These are phyloP conservation scores for Colletotrichum sp. DNA, from an alignment of 2,329 filamentous ascomycete species.

Conservation along the genomic window DNA sequence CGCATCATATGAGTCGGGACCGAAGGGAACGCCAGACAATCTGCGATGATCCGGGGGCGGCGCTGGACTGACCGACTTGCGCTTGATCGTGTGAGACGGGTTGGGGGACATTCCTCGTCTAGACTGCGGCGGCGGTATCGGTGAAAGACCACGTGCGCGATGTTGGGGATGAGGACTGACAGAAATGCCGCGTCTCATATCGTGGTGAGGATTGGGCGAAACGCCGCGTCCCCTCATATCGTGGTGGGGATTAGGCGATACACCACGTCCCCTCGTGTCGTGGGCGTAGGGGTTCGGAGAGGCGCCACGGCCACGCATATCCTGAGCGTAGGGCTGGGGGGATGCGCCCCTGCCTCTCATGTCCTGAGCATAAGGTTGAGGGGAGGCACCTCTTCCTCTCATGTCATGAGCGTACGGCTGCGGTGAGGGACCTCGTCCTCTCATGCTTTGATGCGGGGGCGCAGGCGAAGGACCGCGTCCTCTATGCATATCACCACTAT, in stretches of 20 bases:
- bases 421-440: constrained; percentile 3
- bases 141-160: constrained; percentile 38
- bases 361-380: neutral
- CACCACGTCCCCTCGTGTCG: neutral
- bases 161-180: constrained; percentile 52
- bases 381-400: neutral
- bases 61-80: constrained; percentile 78
- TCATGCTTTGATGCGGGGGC: constrained; percentile 46
- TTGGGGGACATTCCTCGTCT: constrained; percentile 47
- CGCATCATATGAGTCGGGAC: constrained; percentile 77
- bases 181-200: constrained; percentile 39
- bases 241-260: constrained; percentile 38
- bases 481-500: constrained; percentile 34
- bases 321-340: constrained; percentile 39
- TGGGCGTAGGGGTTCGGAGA: neutral
- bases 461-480: constrained; percentile 44
- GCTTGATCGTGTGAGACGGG: constrained; percentile 60
- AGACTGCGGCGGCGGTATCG: constrained; percentile 37
- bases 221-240: constrained; percentile 47
- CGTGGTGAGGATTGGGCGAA: constrained; percentile 25
- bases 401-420: constrained; percentile 38
- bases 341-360: constrained; percentile 46
- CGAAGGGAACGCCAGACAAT: constrained; percentile 70
- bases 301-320: neutral
- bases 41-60: constrained; percentile 59